Conservation (phyloP, 495 filamentous ascomycete species). For the Terfezia boudieri region DNA sequence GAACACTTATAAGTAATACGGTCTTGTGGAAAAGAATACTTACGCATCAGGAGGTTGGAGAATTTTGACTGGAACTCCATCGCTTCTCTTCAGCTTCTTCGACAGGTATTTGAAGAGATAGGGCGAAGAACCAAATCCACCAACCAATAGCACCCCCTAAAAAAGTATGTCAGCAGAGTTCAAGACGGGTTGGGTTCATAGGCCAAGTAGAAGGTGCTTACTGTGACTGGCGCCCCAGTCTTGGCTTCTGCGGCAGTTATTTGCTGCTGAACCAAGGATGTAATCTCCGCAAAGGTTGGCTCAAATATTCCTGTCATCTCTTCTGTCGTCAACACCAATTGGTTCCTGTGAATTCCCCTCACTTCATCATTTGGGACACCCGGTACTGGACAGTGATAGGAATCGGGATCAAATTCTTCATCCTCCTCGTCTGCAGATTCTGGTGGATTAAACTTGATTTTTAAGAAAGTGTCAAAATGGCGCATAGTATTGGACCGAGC, state of each 20-base stretch:
- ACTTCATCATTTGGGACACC: conserved; percentile 42
- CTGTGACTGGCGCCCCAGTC: background rate
- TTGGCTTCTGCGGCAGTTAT: conserved; percentile 27
- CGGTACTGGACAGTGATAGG: conserved; percentile 45
- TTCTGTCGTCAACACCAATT: conserved; percentile 33
- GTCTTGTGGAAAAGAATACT: background rate
- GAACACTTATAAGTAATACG: background rate
- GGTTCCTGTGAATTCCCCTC: conserved; percentile 36
- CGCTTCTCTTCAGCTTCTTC: background rate
- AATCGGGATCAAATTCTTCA: conserved; percentile 23
- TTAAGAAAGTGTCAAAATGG: conserved; percentile 40
- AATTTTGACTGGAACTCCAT: background rate
- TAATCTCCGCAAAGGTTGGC: conserved; percentile 38
- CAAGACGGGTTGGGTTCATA: conserved; percentile 1
- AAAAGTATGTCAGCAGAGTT: conserved; percentile 14
- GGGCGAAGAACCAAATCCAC: conserved; percentile 43
- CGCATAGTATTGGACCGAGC: conserved; percentile 48
- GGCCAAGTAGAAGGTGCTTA: background rate
- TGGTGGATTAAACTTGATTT: conserved; percentile 36
- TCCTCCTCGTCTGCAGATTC: conserved; percentile 34
- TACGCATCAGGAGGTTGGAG: conserved; percentile 8
- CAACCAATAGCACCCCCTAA: conserved; percentile 44
- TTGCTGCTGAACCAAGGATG: conserved; percentile 37
- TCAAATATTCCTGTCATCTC: conserved; percentile 43
- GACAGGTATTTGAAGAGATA: conserved; percentile 38